Evolutionary conservation across 75 land plant species (phyloP).

Genomic region (Pinus tabuliformis): DNA sequence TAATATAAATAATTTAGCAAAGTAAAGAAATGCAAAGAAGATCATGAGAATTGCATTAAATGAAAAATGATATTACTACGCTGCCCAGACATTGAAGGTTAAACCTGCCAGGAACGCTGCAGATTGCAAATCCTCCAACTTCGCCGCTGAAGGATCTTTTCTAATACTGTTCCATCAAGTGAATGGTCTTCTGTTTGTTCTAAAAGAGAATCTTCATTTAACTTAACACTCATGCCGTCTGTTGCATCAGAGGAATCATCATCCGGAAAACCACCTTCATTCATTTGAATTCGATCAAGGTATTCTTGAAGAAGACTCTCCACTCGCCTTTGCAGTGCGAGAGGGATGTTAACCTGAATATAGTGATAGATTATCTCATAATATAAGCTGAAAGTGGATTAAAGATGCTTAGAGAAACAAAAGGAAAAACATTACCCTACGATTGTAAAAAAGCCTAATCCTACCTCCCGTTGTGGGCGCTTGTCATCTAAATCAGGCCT

Average conservation of each 20-base stretch:
- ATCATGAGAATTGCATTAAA: background rate
- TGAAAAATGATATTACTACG: background rate
- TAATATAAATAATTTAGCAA: background rate
- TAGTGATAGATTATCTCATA: constrained; percentile 1
- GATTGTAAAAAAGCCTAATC: background rate
- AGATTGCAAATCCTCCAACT: constrained; percentile 57
- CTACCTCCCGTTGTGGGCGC: constrained; percentile 91
- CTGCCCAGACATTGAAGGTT: background rate
- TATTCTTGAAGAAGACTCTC: constrained; percentile 74
- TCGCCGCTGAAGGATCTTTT: constrained; percentile 61
- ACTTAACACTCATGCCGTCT: constrained; percentile 11
- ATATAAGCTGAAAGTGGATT: background rate
- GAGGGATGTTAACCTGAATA: constrained; percentile 62
- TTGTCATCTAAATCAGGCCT: constrained; percentile 95
- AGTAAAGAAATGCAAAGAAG: background rate
- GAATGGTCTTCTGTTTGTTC: constrained; percentile 6
- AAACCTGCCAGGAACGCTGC: constrained; percentile 73
- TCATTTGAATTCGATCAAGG: constrained; percentile 39
- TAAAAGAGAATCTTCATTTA: constrained; percentile 33
- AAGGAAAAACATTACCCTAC: background rate
- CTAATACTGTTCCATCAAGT: constrained; percentile 55
- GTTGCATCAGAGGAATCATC: constrained; percentile 13
- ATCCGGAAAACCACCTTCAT: constrained; percentile 15
- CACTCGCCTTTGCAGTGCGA: constrained; percentile 66
- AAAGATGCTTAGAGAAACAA: constrained; percentile 2